Percentiles rank a stretch among this genome's conserved stretches.
phyloP scores from a whole-genome alignment of 345 rosid species.

The Eucalyptus melliodora region DNA sequence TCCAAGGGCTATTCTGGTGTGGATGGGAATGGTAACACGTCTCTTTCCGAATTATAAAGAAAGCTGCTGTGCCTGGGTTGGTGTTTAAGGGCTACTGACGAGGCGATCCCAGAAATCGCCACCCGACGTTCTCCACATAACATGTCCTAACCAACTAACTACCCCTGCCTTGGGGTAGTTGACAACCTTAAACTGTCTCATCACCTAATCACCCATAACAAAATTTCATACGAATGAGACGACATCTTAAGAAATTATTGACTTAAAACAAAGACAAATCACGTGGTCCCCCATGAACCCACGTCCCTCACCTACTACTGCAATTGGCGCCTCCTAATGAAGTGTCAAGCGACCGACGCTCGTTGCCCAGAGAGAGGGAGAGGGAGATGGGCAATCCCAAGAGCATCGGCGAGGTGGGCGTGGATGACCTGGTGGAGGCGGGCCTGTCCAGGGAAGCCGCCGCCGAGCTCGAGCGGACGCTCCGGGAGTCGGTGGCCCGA shows the following conservation, averaged over 20 bases:
- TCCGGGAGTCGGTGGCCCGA: slow-evolving; percentile 10
- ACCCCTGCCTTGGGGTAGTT: not conserved
- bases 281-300: not conserved
- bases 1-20: not conserved
- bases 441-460: slow-evolving; percentile 41
- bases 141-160: not conserved
- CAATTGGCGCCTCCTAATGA: not conserved
- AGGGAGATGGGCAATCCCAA: slow-evolving; percentile 2
- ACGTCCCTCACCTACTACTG: not conserved
- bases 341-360: not conserved
- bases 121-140: not conserved
- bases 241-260: not conserved
- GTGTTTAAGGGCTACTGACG: not conserved
- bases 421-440: slow-evolving; percentile 35
- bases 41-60: not conserved
- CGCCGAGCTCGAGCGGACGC: slow-evolving; percentile 7
- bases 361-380: not conserved
- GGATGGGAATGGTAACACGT: not conserved
- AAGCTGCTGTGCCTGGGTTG: not conserved
- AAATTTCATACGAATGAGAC: not conserved
- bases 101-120: not conserved
- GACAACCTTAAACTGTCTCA: not conserved
- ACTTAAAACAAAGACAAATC: not conserved
- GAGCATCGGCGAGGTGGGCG: slow-evolving; percentile 27
- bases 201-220: not conserved